These are phyloP conservation scores for Rubia tinctorum DNA, from an alignment of 305 asterid genomes.

Conservation along the genomic window DNA sequence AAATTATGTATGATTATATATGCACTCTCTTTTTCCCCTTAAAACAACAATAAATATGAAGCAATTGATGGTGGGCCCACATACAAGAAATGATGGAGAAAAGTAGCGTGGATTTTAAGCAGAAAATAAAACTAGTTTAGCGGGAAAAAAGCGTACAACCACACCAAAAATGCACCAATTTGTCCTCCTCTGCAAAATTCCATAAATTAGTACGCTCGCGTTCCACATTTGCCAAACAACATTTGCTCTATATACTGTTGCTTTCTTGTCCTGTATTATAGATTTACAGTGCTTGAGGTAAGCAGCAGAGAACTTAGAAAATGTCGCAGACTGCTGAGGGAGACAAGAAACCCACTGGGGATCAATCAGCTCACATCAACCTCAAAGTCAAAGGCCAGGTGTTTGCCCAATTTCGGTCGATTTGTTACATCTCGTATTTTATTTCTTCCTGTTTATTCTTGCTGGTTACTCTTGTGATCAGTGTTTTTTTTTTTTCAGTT, in stretches of 20 bases:
- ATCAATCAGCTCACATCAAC: slow-evolving; percentile 34
- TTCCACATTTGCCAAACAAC: background rate
- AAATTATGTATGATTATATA: too few relatives aligned
- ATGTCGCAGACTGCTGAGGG: slow-evolving; percentile 34
- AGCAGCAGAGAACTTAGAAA: background rate
- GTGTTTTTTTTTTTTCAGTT: background rate
- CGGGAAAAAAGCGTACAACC: background rate
- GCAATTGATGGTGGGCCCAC: background rate
- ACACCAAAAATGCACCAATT: background rate
- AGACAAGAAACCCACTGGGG: slow-evolving; percentile 37
- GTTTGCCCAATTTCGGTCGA: background rate
- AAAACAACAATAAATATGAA: background rate
- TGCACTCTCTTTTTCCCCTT: too few relatives aligned
- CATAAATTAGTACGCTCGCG: background rate
- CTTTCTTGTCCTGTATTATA: background rate
- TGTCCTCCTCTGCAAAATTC: background rate
- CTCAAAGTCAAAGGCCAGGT: slow-evolving; percentile 48
- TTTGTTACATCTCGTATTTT: background rate
- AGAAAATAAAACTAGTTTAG: background rate
- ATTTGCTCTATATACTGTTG: background rate
- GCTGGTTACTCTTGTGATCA: background rate
- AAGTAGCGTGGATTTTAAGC: slow-evolving; percentile 11
- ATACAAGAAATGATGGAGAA: background rate
- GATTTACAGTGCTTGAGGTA: background rate
- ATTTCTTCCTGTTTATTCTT: background rate